Evolutionary conservation across 2,329 filamentous ascomycete genomes (phyloP).

Genomic region (Rhexocercosporidium sp.): DNA sequence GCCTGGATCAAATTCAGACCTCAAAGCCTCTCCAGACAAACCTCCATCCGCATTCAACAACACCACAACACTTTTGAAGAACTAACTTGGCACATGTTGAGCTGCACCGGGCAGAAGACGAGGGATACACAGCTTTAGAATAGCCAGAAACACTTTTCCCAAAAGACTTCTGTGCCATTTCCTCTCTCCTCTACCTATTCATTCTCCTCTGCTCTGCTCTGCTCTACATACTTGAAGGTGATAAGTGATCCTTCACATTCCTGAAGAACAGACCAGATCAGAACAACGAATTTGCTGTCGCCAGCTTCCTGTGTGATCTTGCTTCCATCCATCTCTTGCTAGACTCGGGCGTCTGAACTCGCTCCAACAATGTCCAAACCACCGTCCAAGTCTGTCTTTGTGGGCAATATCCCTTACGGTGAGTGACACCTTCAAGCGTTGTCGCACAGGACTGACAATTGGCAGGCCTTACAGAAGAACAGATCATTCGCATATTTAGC

Average conservation of each 20-base stretch:
- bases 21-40: background rate
- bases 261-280: constrained; percentile 22
- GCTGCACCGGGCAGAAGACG: constrained; percentile 20
- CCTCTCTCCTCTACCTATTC: constrained; percentile 7
- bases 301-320: constrained; percentile 30
- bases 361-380: constrained; percentile 70
- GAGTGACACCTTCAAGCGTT: constrained; percentile 35
- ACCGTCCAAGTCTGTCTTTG: constrained; percentile 80
- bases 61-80: constrained; percentile 9
- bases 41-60: background rate
- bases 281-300: constrained; percentile 18
- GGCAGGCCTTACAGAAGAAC: constrained; percentile 91
- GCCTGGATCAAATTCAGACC: constrained; percentile 20
- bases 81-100: constrained; percentile 15
- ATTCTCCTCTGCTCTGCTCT: background rate
- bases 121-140: constrained; percentile 36
- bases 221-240: constrained; percentile 34
- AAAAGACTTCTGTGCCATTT: constrained; percentile 44
- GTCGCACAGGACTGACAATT: constrained; percentile 20
- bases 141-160: constrained; percentile 43
- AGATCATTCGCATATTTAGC: constrained; percentile 92
- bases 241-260: constrained; percentile 38
- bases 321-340: constrained; percentile 21
- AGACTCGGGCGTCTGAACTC: background rate
- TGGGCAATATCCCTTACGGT: constrained; percentile 87